These are phyloP conservation scores for Casuarina cunninghamiana DNA, from an alignment of 306 rosid species.

Conservation along the genomic window DNA sequence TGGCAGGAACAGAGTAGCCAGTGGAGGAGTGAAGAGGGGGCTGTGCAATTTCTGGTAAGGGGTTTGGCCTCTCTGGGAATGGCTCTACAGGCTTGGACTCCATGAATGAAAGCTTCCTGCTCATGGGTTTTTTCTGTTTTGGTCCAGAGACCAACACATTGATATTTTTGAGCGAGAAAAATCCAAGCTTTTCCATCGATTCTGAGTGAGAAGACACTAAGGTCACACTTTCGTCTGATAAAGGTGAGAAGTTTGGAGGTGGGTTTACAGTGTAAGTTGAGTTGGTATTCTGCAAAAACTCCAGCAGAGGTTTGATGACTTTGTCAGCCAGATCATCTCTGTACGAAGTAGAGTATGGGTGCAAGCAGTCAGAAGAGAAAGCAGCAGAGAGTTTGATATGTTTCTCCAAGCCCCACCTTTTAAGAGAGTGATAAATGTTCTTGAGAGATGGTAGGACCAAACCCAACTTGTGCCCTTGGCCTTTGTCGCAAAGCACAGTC, in stretches of 20 bases:
- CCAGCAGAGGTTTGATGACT: slow-evolving; percentile 39
- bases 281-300: slow-evolving; percentile 53
- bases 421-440: slow-evolving; percentile 69
- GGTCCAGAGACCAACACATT: slow-evolving; percentile 33
- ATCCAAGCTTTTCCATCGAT: slow-evolving; percentile 51
- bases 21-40: slow-evolving; percentile 52
- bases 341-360: slow-evolving; percentile 24
- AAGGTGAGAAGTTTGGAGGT: slow-evolving; percentile 34
- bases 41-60: slow-evolving; percentile 54
- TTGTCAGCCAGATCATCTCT: slow-evolving; percentile 34
- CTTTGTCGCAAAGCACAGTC: slow-evolving; percentile 41
- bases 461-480: slow-evolving; percentile 28
- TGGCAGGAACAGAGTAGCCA: slow-evolving; percentile 48
- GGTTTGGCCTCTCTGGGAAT: slow-evolving; percentile 58
- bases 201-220: slow-evolving; percentile 51
- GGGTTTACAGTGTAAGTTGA: slow-evolving; percentile 57
- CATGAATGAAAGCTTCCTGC: slow-evolving; percentile 59
- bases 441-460: slow-evolving; percentile 50
- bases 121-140: slow-evolving; percentile 30
- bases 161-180: slow-evolving; percentile 41
- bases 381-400: slow-evolving; percentile 63
- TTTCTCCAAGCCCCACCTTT: slow-evolving; percentile 83
- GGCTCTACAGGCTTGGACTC: slow-evolving; percentile 30
- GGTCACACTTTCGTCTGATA: slow-evolving; percentile 37
- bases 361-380: slow-evolving; percentile 41